These are phyloP conservation scores for Ilex aquifolium DNA, from an alignment of 257 asterid genomes.

Conservation along the genomic window DNA sequence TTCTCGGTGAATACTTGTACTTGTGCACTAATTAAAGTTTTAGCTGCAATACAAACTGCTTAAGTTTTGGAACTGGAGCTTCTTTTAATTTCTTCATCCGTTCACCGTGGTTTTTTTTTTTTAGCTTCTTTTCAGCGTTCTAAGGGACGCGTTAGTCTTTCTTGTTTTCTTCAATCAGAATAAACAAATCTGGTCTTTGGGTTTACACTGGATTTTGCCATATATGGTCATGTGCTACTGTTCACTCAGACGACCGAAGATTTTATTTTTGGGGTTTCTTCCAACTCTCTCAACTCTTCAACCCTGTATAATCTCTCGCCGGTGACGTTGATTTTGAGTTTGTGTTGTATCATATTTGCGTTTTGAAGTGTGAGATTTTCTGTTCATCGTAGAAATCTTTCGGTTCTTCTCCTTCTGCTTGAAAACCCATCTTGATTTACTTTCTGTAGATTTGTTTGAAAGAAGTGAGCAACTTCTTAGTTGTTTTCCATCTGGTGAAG, in stretches of 20 bases:
- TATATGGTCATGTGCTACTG: slow-evolving; percentile 21
- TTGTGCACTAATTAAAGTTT: neutral
- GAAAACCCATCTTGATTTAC: slow-evolving; percentile 10
- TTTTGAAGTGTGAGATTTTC: slow-evolving; percentile 5
- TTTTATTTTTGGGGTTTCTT: slow-evolving; percentile 24
- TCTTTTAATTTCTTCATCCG: slow-evolving; percentile 45
- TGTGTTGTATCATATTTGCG: neutral
- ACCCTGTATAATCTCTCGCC: slow-evolving; percentile 6
- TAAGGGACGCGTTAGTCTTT: slow-evolving; percentile 14
- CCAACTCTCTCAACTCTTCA: slow-evolving; percentile 4
- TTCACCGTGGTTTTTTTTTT: slow-evolving; percentile 18
- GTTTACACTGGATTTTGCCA: slow-evolving; percentile 15
- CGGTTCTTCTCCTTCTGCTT: neutral
- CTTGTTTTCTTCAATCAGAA: slow-evolving; percentile 15
- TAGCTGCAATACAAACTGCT: slow-evolving; percentile 3
- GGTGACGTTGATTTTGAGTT: slow-evolving; percentile 20
- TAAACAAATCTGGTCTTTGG: slow-evolving; percentile 31
- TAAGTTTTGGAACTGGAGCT: slow-evolving; percentile 14
- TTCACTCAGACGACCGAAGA: slow-evolving; percentile 34
- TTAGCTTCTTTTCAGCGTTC: slow-evolving; percentile 5
- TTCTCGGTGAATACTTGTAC: neutral
- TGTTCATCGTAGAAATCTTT: neutral
- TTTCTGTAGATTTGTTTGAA: slow-evolving; percentile 28
- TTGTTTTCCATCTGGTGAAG: slow-evolving; percentile 41
- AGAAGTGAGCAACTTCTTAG: slow-evolving; percentile 22